Percentiles rank a stretch among this genome's conserved stretches.
Conservation (phyloP, 257 asterid genomes). For the Coffea eugenioides region DNA sequence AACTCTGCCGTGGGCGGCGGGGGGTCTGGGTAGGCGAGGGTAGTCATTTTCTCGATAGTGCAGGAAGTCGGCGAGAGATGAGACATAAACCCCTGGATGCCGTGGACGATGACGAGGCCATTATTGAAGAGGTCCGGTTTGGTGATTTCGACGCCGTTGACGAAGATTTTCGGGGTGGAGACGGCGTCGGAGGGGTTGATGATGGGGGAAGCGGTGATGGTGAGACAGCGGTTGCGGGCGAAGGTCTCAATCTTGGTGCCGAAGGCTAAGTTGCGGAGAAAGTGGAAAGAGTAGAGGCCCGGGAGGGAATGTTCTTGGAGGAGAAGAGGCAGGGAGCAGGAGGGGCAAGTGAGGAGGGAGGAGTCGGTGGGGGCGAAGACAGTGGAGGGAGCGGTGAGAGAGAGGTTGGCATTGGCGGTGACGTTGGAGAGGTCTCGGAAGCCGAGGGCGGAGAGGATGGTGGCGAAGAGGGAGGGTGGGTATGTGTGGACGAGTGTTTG, state of each 20-base stretch:
- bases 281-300: background rate
- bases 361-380: constrained; percentile 68
- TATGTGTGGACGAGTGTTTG: constrained; percentile 3
- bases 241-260: constrained; percentile 64
- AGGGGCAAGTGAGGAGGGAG: constrained; percentile 67
- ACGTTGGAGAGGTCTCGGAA: constrained; percentile 52
- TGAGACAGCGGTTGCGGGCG: constrained; percentile 28
- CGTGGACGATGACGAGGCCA: constrained; percentile 62
- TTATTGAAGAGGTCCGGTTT: constrained; percentile 67
- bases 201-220: background rate
- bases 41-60: constrained; percentile 47
- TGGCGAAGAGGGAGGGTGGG: constrained; percentile 29
- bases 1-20: constrained; percentile 41
- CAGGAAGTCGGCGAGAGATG: constrained; percentile 76
- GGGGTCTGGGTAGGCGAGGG: constrained; percentile 47
- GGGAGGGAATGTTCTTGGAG: constrained; percentile 30
- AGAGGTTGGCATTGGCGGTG: constrained; percentile 34
- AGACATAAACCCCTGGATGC: constrained; percentile 55
- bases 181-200: constrained; percentile 19
- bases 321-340: constrained; percentile 63
- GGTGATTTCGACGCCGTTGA: constrained; percentile 63
- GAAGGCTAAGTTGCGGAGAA: constrained; percentile 13
- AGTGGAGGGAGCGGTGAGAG: constrained; percentile 53
- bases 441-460: constrained; percentile 56
- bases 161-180: constrained; percentile 37